A percentile compares a stretch with the other conserved stretches of the same genome.
Evolutionary conservation across 2,329 filamentous ascomycete genomes (phyloP).

Genomic region (Macrophomina tecta): DNA sequence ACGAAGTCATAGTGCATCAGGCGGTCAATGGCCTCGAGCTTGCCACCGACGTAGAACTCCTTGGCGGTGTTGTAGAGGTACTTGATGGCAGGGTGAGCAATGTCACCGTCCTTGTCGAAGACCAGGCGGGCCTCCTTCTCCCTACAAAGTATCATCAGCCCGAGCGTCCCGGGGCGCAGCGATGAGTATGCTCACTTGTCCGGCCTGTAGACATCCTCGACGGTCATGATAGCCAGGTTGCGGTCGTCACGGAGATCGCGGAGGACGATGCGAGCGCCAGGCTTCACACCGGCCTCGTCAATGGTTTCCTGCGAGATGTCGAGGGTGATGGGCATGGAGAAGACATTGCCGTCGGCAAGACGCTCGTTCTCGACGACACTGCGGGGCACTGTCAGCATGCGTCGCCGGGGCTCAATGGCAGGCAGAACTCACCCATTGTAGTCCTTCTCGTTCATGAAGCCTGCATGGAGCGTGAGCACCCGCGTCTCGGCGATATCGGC

Average conservation of each 20-base stretch:
- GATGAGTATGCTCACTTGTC: slow-evolving; percentile 73
- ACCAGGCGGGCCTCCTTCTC: slow-evolving; percentile 89
- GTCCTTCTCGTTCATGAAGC: slow-evolving; percentile 97
- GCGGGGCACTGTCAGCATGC: slow-evolving; percentile 38
- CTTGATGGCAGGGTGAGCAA: slow-evolving; percentile 89
- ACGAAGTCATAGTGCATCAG: slow-evolving; percentile 99
- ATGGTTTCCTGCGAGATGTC: slow-evolving; percentile 80
- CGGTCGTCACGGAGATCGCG: slow-evolving; percentile 96
- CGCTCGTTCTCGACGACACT: slow-evolving; percentile 90
- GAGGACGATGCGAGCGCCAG: slow-evolving; percentile 82
- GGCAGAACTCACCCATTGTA: slow-evolving; percentile 77
- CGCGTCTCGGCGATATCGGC: slow-evolving; percentile 25
- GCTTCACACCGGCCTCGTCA: slow-evolving; percentile 74
- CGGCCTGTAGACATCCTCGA: slow-evolving; percentile 93
- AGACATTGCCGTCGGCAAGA: slow-evolving; percentile 85
- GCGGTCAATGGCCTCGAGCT: slow-evolving; percentile 92
- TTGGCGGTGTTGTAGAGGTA: slow-evolving; percentile 82
- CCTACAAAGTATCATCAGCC: slow-evolving; percentile 56
- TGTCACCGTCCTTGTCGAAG: slow-evolving; percentile 78
- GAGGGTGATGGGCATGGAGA: slow-evolving; percentile 96
- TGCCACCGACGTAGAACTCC: slow-evolving; percentile 94
- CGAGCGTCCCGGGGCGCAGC: slow-evolving; percentile 29
- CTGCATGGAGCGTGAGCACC: slow-evolving; percentile 53
- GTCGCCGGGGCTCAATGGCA: slow-evolving; percentile 2
- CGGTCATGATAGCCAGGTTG: slow-evolving; percentile 92